Percentiles rank a stretch among this genome's conserved stretches.
These are phyloP conservation scores for Lactarius trivialis DNA, from an alignment of 768 basidiomycete genomes.

Conservation along the genomic window DNA sequence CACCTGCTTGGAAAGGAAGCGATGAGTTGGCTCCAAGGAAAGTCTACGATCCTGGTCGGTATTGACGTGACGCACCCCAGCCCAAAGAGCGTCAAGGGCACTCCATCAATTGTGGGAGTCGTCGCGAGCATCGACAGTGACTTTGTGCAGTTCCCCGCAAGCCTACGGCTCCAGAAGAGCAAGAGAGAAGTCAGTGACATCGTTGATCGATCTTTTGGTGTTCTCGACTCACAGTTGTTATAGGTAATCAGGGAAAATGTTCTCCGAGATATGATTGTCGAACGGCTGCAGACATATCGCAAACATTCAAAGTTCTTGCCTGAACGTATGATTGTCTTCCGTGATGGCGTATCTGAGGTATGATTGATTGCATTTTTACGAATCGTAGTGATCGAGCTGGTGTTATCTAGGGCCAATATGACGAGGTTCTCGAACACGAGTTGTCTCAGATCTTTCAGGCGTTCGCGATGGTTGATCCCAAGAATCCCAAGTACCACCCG, in stretches of 20 bases:
- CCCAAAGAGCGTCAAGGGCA: slow-evolving; percentile 56
- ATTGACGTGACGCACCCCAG: slow-evolving; percentile 82
- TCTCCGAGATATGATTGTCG: slow-evolving; percentile 59
- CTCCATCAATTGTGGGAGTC: slow-evolving; percentile 78
- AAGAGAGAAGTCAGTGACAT: slow-evolving; percentile 35
- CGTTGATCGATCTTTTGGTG: no score
- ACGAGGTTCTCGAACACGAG: slow-evolving; percentile 52
- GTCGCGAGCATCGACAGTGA: slow-evolving; percentile 66
- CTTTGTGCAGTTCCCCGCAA: slow-evolving; percentile 75
- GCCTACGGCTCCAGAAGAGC: slow-evolving; percentile 56
- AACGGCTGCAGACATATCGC: slow-evolving; percentile 55
- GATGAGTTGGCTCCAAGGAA: slow-evolving; percentile 52
- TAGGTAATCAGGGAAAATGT: slow-evolving; percentile 60
- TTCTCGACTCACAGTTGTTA: neutral
- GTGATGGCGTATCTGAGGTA: slow-evolving; percentile 84
- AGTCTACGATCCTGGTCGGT: slow-evolving; percentile 76
- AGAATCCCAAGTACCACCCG: slow-evolving; percentile 49
- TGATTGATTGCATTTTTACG: slow-evolving; percentile 19
- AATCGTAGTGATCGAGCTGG: neutral
- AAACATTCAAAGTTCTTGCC: slow-evolving; percentile 47
- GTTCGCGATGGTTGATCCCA: slow-evolving; percentile 45
- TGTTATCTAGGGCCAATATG: slow-evolving; percentile 58
- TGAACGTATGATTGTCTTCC: slow-evolving; percentile 62
- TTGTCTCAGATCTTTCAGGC: slow-evolving; percentile 55
- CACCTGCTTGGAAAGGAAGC: slow-evolving; percentile 48